A percentile compares a stretch with the other conserved stretches of the same genome.
Evolutionary conservation across 2,329 filamentous ascomycete genomes (phyloP).

Genomic region (Parastagonospora avenae): DNA sequence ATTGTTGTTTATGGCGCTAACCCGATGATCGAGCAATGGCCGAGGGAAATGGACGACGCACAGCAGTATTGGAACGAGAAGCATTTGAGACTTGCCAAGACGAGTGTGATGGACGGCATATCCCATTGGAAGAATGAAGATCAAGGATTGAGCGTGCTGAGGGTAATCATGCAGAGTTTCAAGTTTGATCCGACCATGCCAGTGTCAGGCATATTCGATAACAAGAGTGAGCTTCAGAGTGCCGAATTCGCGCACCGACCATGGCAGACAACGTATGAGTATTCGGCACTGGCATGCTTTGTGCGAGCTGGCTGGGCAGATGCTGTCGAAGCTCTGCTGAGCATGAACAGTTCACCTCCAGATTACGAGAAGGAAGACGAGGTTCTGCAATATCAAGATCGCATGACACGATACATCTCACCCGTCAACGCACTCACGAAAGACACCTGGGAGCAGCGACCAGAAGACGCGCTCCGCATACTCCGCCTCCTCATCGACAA

Average conservation of each 20-base stretch:
- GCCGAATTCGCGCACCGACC: conserved; percentile 16
- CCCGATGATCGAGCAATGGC: conserved; percentile 24
- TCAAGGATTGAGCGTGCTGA: conserved; percentile 17
- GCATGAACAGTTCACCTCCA: conserved; percentile 10
- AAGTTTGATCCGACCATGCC: conserved; percentile 17
- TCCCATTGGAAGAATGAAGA: conserved; percentile 22
- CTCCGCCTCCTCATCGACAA: conserved; percentile 17
- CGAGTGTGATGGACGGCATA: conserved; percentile 21
- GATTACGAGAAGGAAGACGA: conserved; percentile 24
- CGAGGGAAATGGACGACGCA: conserved; percentile 19
- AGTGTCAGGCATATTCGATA: conserved; percentile 22
- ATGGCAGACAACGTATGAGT: conserved; percentile 25
- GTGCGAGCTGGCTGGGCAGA: conserved; percentile 23
- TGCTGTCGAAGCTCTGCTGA: conserved; percentile 21
- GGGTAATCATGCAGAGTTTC: conserved; percentile 18
- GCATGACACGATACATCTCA: conserved; percentile 17
- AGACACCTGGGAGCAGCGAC: conserved; percentile 25
- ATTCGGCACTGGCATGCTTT: conserved; percentile 21
- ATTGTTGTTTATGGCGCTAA: conserved; percentile 21
- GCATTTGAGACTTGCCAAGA: conserved; percentile 19
- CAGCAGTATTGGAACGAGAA: conserved; percentile 24
- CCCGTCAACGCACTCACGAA: conserved; percentile 22
- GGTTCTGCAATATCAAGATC: conserved; percentile 20
- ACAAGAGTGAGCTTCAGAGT: conserved; percentile 19
- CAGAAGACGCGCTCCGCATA: conserved; percentile 25